Percentiles rank a stretch among this genome's conserved stretches.
Conservation (phyloP, 2,329 filamentous ascomycete genomes). For the Fusarium sp. region DNA sequence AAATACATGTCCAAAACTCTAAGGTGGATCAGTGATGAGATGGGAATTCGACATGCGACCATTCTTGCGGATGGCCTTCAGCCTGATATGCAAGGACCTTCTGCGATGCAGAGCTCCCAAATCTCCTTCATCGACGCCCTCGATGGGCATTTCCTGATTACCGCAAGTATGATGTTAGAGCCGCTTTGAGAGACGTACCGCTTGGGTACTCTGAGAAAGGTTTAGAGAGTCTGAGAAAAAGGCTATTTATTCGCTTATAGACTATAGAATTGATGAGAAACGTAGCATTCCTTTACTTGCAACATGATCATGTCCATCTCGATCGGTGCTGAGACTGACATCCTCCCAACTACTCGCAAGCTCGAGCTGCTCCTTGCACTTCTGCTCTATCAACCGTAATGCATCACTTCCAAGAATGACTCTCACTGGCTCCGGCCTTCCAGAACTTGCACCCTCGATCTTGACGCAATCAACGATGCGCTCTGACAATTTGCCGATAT, state of each 20-base stretch:
- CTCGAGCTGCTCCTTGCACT: slow-evolving; percentile 1
- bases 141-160: slow-evolving; percentile 12
- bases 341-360: background rate
- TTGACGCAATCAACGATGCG: background rate
- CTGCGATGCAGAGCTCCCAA: background rate
- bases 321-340: background rate
- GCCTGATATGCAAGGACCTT: background rate
- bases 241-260: background rate
- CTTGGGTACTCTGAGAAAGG: no score
- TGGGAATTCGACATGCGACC: slow-evolving; percentile 3
- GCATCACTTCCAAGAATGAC: slow-evolving; percentile 1
- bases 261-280: background rate
- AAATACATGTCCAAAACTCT: background rate
- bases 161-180: slow-evolving; percentile 9
- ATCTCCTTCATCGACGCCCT: slow-evolving; percentile 5
- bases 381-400: background rate
- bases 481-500: background rate
- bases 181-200: no score
- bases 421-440: background rate
- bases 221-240: background rate
- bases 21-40: background rate
- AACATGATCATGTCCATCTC: background rate
- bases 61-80: background rate
- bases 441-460: background rate
- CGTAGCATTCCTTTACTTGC: slow-evolving; percentile 5